These are phyloP conservation scores for Suhomyces kilbournensis DNA, from an alignment of 805 yeast genomes.

Conservation along the genomic window DNA sequence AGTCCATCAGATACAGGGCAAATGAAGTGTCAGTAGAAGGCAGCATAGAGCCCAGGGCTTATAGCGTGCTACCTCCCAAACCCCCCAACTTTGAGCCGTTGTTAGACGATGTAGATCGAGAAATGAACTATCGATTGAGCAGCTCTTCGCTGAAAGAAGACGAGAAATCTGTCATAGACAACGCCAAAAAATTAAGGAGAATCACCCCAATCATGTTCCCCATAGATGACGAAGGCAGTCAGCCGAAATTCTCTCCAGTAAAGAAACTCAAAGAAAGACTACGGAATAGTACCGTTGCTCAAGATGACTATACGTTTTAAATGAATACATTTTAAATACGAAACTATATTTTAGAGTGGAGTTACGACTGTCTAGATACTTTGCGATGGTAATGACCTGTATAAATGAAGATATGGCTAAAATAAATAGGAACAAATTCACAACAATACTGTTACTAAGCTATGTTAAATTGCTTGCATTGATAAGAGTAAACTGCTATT, in stretches of 20 bases:
- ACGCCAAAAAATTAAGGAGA: conserved; percentile 31
- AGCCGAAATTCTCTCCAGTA: conserved; percentile 31
- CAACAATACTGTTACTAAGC: too few species aligned
- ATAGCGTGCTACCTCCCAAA: conserved; percentile 16
- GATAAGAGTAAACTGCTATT: too few species aligned
- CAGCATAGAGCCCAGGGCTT: neutral
- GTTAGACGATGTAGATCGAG: neutral
- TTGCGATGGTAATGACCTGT: too few species aligned
- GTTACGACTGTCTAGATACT: too few species aligned
- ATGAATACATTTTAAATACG: too few species aligned
- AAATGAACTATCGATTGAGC: neutral
- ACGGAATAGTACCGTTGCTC: neutral
- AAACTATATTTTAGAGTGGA: too few species aligned
- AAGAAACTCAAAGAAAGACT: conserved; percentile 25
- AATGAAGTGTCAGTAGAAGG: neutral
- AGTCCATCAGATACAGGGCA: neutral
- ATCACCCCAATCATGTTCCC: conserved; percentile 40
- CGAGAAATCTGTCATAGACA: conserved; percentile 22
- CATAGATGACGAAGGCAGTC: conserved; percentile 20
- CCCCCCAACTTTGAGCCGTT: conserved; percentile 19
- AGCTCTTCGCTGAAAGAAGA: conserved; percentile 7
- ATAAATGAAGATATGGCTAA: too few species aligned
- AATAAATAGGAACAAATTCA: too few species aligned
- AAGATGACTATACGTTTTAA: neutral
- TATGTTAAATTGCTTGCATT: too few species aligned